These are phyloP conservation scores for Magnusiomyces sp. DNA, from an alignment of 1,139 yeast genomes.

Conservation along the genomic window DNA sequence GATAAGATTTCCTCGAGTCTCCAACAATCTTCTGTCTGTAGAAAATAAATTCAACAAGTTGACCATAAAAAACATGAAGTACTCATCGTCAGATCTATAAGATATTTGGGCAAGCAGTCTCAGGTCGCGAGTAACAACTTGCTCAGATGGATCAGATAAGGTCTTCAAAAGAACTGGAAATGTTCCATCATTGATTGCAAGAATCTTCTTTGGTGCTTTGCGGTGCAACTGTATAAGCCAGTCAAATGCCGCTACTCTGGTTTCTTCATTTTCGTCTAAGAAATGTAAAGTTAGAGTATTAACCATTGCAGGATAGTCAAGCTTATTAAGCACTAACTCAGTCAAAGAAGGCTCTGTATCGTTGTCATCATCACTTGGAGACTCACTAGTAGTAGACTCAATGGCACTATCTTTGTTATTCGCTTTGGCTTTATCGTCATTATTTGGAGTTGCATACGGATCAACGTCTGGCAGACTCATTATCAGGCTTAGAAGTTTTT, in stretches of 20 bases:
- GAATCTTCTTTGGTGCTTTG: conserved; percentile 54
- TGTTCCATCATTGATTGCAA: conserved; percentile 53
- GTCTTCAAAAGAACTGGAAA: conserved; percentile 74
- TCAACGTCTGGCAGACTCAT: conserved; percentile 27
- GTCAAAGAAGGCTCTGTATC: not conserved
- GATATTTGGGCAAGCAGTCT: conserved; percentile 75
- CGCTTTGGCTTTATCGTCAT: conserved; percentile 6
- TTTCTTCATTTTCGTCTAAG: conserved; percentile 64
- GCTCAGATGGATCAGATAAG: conserved; percentile 76
- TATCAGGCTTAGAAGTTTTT: conserved; percentile 42
- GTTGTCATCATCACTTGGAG: not conserved
- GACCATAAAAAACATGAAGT: conserved; percentile 67
- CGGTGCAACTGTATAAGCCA: conserved; percentile 84
- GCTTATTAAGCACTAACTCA: conserved; percentile 16
- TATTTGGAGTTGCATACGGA: not conserved
- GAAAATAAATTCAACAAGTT: conserved; percentile 65
- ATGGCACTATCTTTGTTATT: conserved; percentile 9
- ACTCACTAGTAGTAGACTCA: not conserved
- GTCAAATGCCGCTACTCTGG: conserved; percentile 77
- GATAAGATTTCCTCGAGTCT: conserved; percentile 74
- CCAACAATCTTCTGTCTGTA: conserved; percentile 52
- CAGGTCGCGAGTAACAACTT: conserved; percentile 70
- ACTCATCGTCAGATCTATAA: conserved; percentile 64
- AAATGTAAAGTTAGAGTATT: conserved; percentile 55
- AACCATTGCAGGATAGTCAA: conserved; percentile 52